Evolutionary conservation across 2,329 filamentous ascomycete species (phyloP).

Genomic region (Trichoderma aggressivum): DNA sequence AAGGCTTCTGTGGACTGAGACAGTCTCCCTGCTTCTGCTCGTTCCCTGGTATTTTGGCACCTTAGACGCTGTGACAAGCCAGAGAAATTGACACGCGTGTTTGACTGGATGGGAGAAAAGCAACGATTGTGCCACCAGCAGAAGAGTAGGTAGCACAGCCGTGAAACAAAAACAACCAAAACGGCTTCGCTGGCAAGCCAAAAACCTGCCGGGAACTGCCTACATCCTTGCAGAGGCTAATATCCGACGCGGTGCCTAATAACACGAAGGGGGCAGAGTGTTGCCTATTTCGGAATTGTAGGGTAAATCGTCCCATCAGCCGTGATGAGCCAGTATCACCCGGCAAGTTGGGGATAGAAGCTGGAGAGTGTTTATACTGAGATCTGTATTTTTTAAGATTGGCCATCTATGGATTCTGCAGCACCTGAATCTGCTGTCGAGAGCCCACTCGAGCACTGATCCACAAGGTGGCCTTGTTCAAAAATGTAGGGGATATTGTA

Average conservation of each 20-base stretch:
- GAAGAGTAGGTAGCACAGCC: not conserved
- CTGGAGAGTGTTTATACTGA: not conserved
- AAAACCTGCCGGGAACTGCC: not conserved
- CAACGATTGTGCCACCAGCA: not conserved
- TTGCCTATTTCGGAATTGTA: not conserved
- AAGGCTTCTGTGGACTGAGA: not conserved
- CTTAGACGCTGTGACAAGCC: not conserved
- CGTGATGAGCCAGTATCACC: not conserved
- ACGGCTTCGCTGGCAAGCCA: not conserved
- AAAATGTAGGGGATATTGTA: not conserved
- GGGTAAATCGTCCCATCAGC: not conserved
- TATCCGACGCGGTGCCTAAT: conserved; percentile 7
- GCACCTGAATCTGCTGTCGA: not conserved
- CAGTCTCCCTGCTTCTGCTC: not conserved
- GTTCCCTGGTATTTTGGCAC: not conserved
- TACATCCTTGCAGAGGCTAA: conserved; percentile 2
- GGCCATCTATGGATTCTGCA: not conserved
- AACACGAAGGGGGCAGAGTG: not conserved
- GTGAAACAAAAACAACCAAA: conserved; percentile 16
- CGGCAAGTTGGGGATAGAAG: not conserved
- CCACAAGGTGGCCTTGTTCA: not conserved
- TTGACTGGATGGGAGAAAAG: not conserved
- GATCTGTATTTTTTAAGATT: not conserved
- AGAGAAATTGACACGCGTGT: not conserved
- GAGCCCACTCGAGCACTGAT: not conserved